phyloP scores from a whole-genome alignment of 306 rosid species.

The Begonia peltatifolia region DNA sequence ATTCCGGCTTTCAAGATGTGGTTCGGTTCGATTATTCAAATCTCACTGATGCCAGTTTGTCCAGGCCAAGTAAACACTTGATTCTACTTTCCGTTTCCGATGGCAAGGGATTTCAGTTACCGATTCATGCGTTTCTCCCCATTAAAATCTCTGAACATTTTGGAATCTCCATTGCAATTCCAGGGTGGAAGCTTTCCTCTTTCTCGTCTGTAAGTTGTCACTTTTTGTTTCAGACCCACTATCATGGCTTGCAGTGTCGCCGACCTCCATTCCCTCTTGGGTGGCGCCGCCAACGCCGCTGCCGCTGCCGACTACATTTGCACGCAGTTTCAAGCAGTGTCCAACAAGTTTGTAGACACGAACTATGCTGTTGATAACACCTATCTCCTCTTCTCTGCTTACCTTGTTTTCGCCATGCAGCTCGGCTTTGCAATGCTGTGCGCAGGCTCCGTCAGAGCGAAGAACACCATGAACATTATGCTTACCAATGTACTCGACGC shows the following conservation, averaged over 20 bases:
- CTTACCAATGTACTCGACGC: slow-evolving; percentile 47
- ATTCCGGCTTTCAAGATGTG: too few species aligned
- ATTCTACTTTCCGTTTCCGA: too few species aligned
- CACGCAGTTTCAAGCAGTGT: slow-evolving; percentile 19
- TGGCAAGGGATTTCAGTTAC: too few species aligned
- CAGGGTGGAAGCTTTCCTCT: too few species aligned
- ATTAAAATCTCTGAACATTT: too few species aligned
- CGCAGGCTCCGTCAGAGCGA: slow-evolving; percentile 45
- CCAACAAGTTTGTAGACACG: slow-evolving; percentile 27
- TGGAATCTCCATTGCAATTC: too few species aligned
- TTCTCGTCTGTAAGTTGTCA: too few species aligned
- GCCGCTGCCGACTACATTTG: slow-evolving; percentile 39
- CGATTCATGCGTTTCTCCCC: too few species aligned
- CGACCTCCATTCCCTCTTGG: slow-evolving; percentile 29
- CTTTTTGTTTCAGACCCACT: too few species aligned
- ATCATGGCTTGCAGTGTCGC: slow-evolving; percentile 25
- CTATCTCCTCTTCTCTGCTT: slow-evolving; percentile 37
- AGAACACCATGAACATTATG: slow-evolving; percentile 54
- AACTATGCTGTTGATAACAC: slow-evolving; percentile 29
- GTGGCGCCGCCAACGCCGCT: slow-evolving; percentile 6
- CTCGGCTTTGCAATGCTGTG: slow-evolving; percentile 53
- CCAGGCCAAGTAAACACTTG: too few species aligned
- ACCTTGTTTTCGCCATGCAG: slow-evolving; percentile 50
- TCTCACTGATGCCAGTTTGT: too few species aligned
- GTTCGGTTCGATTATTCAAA: too few species aligned